Base-by-base conservation (phyloP, 2,329 filamentous ascomycete genomes). In the Fusarium newnesense region DNA sequence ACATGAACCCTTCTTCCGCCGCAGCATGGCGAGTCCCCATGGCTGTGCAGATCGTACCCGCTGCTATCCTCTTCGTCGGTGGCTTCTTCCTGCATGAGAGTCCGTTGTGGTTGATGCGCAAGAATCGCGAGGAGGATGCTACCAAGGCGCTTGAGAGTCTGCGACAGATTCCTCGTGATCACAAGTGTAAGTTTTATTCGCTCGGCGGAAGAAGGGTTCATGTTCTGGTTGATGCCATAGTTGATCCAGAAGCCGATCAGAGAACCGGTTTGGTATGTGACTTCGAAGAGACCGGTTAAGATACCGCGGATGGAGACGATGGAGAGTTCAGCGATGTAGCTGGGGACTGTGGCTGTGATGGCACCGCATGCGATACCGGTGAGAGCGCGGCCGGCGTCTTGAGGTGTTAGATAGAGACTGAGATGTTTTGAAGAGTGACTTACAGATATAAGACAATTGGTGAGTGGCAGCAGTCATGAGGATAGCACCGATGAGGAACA, bases 271-370 rank as follows among this genome's bases (percentile, higher is more conserved):
- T 90, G 88, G 68, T 89, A 88, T 1, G 87, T 85, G 13, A 89
- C 81, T 67, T 85, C 83, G 73, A 84, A 88, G 34, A 88, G 78
- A 19, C 88, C 88, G 11, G 88, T 88, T 7, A 90, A 85, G 32
- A 89, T 82, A 74, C 89, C 89, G 74, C 90, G 85, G 60, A 87
- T 89, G 5, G 86, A 86, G 1, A 89, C 85, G 73, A 89, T 85
- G 1, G 90, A 89, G 60, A 88, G 86, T 77, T 92, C 90, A 15
- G 89, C 87, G 65, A 91, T 89, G 77, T 92, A 92, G 39, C 89
- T 86, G 7, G 90, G 90, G 6, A 92, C 87, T 10, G 87, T 88
- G 76, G 88, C 89, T 13, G 85, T 87, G 76, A 89, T 84, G 44
- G 88, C 79, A n/a, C 88, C 89, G 50, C 89, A 85, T 26, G 87